phyloP scores from a whole-genome alignment of 306 rosid genomes.

The Sicyos baderoa region DNA sequence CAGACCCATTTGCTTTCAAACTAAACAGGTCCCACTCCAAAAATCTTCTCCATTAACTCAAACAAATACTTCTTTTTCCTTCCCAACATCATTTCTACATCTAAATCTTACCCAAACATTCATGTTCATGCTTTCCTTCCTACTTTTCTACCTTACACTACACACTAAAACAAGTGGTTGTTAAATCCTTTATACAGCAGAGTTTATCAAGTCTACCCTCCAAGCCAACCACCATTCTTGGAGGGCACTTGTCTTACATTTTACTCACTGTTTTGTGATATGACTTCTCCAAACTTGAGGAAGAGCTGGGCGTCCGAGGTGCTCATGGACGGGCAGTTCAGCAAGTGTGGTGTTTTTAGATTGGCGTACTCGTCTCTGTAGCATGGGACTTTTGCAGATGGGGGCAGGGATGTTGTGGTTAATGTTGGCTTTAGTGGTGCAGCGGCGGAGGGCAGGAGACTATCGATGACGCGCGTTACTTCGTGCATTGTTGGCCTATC shows the following conservation, averaged over 20 bases:
- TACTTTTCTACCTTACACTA: slow-evolving; percentile 14
- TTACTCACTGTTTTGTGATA: slow-evolving; percentile 72
- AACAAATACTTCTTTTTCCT: not conserved
- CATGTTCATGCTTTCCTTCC: not conserved
- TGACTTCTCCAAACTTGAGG: slow-evolving; percentile 88
- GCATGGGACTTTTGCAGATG: slow-evolving; percentile 44
- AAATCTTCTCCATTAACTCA: not conserved
- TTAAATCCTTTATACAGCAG: slow-evolving; percentile 10
- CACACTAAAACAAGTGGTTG: not conserved
- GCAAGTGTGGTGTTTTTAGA: slow-evolving; percentile 63
- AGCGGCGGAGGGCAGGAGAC: slow-evolving; percentile 34
- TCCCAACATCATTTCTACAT: slow-evolving; percentile 8
- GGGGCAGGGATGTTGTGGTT: slow-evolving; percentile 22
- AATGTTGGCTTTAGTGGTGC: slow-evolving; percentile 32
- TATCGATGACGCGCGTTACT: slow-evolving; percentile 61
- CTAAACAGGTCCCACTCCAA: not conserved
- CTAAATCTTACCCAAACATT: not conserved
- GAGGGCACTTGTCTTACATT: not conserved
- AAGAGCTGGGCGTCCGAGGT: slow-evolving; percentile 84
- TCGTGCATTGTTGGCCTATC: slow-evolving; percentile 92
- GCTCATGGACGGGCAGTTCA: slow-evolving; percentile 79
- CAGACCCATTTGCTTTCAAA: not conserved
- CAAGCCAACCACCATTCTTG: slow-evolving; percentile 13
- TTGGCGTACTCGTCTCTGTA: slow-evolving; percentile 77
- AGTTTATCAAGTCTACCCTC: not conserved